Conservation (phyloP, 2,329 filamentous ascomycete genomes). For the Waltergamsia citrina region DNA sequence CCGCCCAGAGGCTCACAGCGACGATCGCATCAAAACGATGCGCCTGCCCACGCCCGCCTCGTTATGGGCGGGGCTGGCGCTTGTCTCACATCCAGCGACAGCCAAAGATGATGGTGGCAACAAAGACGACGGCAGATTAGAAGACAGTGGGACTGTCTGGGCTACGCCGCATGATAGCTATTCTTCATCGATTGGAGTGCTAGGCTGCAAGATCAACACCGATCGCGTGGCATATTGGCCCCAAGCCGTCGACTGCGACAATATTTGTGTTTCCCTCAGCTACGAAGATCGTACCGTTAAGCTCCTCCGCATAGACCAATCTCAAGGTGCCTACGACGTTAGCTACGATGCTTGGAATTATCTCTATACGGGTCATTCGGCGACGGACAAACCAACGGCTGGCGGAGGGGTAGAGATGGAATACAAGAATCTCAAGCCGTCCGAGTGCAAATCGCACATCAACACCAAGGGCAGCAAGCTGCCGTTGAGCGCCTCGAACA, state of each 20-base stretch:
- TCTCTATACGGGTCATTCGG: constrained; percentile 37
- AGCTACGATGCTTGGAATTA: constrained; percentile 55
- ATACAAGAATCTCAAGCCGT: constrained; percentile 31
- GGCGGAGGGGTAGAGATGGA: constrained; percentile 40
- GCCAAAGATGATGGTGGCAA: neutral
- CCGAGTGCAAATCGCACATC: constrained; percentile 38
- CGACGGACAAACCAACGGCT: constrained; percentile 30
- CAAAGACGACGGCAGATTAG: neutral
- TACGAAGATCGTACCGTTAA: constrained; percentile 39
- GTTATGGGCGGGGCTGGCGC: neutral
- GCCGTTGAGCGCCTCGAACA: constrained; percentile 37
- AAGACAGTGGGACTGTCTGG: no score
- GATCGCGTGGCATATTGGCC: constrained; percentile 55
- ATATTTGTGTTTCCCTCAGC: constrained; percentile 44
- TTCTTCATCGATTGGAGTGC: constrained; percentile 48
- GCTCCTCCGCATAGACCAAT: constrained; percentile 50
- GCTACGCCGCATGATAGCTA: constrained; percentile 47
- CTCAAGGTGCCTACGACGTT: constrained; percentile 47
- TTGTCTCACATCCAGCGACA: neutral
- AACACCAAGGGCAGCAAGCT: constrained; percentile 26
- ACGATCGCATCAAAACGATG: no score
- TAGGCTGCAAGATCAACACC: constrained; percentile 52
- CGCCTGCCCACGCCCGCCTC: neutral
- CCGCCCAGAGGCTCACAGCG: no score
- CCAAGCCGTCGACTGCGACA: constrained; percentile 39